These are phyloP conservation scores for Metschnikowia reukaufii DNA, from an alignment of 805 yeast species.

Conservation along the genomic window DNA sequence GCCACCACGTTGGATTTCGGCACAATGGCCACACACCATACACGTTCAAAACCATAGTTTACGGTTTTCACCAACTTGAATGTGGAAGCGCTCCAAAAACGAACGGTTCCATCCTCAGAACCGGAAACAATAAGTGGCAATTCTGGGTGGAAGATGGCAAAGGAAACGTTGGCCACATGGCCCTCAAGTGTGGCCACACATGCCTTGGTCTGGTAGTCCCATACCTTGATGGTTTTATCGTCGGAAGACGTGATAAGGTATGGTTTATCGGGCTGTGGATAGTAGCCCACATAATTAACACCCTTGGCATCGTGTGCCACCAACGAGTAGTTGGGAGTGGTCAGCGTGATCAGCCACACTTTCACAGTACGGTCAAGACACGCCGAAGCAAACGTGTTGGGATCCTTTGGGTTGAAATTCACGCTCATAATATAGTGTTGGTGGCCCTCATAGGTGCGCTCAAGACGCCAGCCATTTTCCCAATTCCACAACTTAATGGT, in stretches of 20 bases:
- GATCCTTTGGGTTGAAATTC: slow-evolving; percentile 95
- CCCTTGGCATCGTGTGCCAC: slow-evolving; percentile 91
- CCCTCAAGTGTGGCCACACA: slow-evolving; percentile 94
- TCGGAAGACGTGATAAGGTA: slow-evolving; percentile 89
- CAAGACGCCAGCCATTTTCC: slow-evolving; percentile 90
- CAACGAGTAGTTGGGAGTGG: slow-evolving; percentile 86
- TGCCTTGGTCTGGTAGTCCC: slow-evolving; percentile 97
- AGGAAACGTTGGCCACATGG: slow-evolving; percentile 90
- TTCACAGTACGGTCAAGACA: slow-evolving; percentile 95
- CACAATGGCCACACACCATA: slow-evolving; percentile 88
- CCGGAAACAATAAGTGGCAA: slow-evolving; percentile 93
- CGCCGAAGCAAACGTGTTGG: slow-evolving; percentile 96
- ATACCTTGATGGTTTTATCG: slow-evolving; percentile 82
- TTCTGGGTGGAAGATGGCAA: slow-evolving; percentile 98
- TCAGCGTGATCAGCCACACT: slow-evolving; percentile 91
- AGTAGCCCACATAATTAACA: slow-evolving; percentile 93
- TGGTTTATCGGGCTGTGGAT: slow-evolving; percentile 97
- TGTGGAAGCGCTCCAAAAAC: slow-evolving; percentile 93
- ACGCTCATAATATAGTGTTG: slow-evolving; percentile 93
- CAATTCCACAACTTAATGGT: slow-evolving; percentile 95
- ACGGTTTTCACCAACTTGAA: slow-evolving; percentile 91
- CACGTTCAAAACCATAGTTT: slow-evolving; percentile 90
- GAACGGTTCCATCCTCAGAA: slow-evolving; percentile 92
- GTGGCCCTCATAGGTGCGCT: slow-evolving; percentile 93
- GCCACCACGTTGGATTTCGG: slow-evolving; percentile 76